Evolutionary conservation across 305 asterid species (phyloP).

Genomic region (Rubia tinctorum): DNA sequence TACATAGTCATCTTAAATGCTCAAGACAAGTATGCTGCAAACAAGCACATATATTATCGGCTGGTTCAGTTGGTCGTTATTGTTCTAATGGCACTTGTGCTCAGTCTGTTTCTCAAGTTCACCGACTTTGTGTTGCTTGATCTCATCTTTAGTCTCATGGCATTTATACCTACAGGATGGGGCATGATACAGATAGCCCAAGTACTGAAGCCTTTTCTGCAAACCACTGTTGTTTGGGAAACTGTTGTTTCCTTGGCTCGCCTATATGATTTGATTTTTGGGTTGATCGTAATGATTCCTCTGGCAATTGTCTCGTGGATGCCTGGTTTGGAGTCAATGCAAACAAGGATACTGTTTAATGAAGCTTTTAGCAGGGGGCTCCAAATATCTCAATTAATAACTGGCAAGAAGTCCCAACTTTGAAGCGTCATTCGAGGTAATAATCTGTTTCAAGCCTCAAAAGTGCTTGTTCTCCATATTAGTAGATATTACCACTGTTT

Average conservation of each 20-base stretch:
- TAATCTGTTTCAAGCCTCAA: constrained; percentile 5
- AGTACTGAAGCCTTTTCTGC: constrained; percentile 87
- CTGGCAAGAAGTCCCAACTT: constrained; percentile 62
- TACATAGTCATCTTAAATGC: constrained; percentile 72
- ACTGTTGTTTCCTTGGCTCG: constrained; percentile 93
- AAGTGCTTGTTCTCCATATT: not conserved
- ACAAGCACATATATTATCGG: constrained; percentile 70
- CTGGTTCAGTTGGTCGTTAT: constrained; percentile 75
- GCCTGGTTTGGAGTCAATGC: constrained; percentile 98
- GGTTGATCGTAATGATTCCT: constrained; percentile 85
- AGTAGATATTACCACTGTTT: not conserved
- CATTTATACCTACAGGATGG: constrained; percentile 97
- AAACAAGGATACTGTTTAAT: constrained; percentile 89
- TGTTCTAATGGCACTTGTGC: constrained; percentile 43
- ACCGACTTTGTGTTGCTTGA: constrained; percentile 43
- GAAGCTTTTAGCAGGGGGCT: constrained; percentile 98
- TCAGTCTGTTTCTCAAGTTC: constrained; percentile 52
- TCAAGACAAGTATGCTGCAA: constrained; percentile 69
- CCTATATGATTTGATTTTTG: constrained; percentile 78
- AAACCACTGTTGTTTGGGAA: constrained; percentile 78
- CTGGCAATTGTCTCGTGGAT: constrained; percentile 87
- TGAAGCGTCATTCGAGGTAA: constrained; percentile 54
- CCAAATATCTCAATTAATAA: constrained; percentile 83
- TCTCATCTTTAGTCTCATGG: constrained; percentile 69
- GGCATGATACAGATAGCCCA: constrained; percentile 86